phyloP scores from a whole-genome alignment of 1,284 basidiomycete species.

The Erythrobasidium hasegawianum region DNA sequence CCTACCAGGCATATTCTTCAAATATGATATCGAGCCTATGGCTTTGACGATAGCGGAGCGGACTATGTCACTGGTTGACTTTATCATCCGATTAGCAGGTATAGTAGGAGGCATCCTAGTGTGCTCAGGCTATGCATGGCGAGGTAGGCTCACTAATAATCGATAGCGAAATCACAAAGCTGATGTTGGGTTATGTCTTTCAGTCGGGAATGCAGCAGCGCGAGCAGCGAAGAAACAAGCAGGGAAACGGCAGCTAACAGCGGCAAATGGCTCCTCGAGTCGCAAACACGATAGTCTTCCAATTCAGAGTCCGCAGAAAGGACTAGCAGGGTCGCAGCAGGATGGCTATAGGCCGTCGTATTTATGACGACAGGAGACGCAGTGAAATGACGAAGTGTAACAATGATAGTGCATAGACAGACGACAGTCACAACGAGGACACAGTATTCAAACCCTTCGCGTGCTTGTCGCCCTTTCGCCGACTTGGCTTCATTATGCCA shows the following conservation, averaged over 20 bases:
- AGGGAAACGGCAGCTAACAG: constrained; percentile 21
- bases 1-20: constrained; percentile 77
- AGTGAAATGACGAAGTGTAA: too few species aligned
- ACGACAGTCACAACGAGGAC: too few species aligned
- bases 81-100: constrained; percentile 69
- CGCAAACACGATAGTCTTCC: constrained; percentile 19
- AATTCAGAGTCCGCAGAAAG: constrained; percentile 21
- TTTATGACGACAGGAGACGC: background rate
- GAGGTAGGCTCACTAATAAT: constrained; percentile 4
- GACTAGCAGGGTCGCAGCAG: background rate
- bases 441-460: too few species aligned
- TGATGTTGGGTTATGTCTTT: background rate
- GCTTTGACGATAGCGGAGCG: constrained; percentile 78
- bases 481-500: too few species aligned
- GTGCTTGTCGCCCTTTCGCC: too few species aligned
- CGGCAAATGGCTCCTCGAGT: constrained; percentile 13
- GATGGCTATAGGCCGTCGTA: constrained; percentile 2
- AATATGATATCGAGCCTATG: constrained; percentile 92
- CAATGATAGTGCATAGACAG: too few species aligned
- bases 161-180: background rate
- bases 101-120: constrained; percentile 51
- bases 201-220: constrained; percentile 29
- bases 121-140: constrained; percentile 36
- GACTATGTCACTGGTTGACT: constrained; percentile 72
- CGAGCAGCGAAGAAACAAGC: constrained; percentile 7